Percentiles rank a stretch among this genome's conserved stretches.
Conservation (phyloP, 2,329 filamentous ascomycete species). For the Paraconiothyrium brasiliense region DNA sequence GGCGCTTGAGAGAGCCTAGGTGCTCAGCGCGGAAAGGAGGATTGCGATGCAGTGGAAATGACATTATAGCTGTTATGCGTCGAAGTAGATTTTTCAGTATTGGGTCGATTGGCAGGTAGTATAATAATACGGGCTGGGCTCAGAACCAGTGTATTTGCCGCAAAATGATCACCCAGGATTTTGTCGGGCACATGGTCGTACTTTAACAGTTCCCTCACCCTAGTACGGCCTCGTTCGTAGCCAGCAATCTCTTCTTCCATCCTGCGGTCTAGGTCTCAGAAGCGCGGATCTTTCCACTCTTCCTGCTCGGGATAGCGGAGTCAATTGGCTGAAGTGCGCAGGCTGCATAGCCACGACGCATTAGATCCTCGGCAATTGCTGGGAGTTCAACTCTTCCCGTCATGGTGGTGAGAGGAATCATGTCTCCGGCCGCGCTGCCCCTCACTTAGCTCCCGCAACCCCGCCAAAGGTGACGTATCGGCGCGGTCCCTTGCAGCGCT, state of each 20-base stretch:
- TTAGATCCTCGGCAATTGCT: not conserved
- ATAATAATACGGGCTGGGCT: not conserved
- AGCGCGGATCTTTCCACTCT: not conserved
- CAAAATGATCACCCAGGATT: not conserved
- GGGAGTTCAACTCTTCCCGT: not conserved
- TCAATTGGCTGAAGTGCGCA: not conserved
- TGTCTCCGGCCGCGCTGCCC: not conserved
- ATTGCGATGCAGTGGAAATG: conserved; percentile 38
- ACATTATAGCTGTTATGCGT: conserved; percentile 21
- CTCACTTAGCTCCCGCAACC: conserved; percentile 9
- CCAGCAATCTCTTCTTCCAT: not conserved
- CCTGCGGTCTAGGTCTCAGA: not conserved
- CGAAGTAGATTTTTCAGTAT: not conserved
- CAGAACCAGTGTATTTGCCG: not conserved
- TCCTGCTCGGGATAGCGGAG: not conserved
- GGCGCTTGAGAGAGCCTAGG: conserved; percentile 74
- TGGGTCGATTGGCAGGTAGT: no score
- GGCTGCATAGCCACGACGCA: not conserved
- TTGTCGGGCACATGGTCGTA: not conserved
- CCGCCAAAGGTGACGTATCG: conserved; percentile 14
- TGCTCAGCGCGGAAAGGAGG: conserved; percentile 76
- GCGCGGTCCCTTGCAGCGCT: not conserved
- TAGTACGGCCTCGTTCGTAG: not conserved
- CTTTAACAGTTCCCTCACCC: not conserved
- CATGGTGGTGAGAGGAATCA: not conserved